Evolutionary conservation across 495 filamentous ascomycete species (phyloP), one percentile per base, ranked within the genome.

Genomic region (Penicillium nucicola): DNA sequence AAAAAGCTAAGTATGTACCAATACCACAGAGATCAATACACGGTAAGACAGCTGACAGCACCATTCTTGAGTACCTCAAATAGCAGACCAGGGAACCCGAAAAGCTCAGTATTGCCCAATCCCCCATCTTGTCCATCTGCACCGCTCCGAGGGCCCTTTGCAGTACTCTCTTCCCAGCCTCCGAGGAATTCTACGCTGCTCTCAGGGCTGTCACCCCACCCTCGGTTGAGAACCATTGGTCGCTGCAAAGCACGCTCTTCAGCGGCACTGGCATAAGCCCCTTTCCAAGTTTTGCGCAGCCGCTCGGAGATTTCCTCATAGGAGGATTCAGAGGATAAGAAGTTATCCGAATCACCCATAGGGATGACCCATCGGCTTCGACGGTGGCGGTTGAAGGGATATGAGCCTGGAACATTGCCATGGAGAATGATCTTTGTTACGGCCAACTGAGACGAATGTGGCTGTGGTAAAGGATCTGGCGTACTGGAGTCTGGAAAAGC

Each of bases 21-120:
- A 44, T 34, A 13, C 41, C 45, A 38, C 47, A 42, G 32, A 38
- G 28, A n/a, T 83, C 55, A 93, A 68, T 88, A 96, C 9, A 96
- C 82, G n/a, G 91, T 97, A 56, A 97, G 71, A 28, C 86, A 86
- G 64, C 89, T 92, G 28, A 98, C 90, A 35, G 83, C 84, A 3
- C 86, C 90, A 62, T 93, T 96, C 83, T 88, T 93, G 69, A 97
- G 68, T 10, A 98, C 92, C 71, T 98, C 93, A 71, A 97, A 97
- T 15, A 96, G 77, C 60, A 96, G 71, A 2, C 93, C 93, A 1
- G 92, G 93, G 63, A 95, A 97, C 10, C 92, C 91, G 75, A 89
- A 97, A 12, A 98, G 68, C 58, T 92, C 92, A 19, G 88, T 93
- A 47, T 90, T 93, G 13, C 83, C 77, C 66, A 90, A 59, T 18